phyloP scores from a whole-genome alignment of 2,329 filamentous ascomycete genomes.

The Talaromyces verruculosus region DNA sequence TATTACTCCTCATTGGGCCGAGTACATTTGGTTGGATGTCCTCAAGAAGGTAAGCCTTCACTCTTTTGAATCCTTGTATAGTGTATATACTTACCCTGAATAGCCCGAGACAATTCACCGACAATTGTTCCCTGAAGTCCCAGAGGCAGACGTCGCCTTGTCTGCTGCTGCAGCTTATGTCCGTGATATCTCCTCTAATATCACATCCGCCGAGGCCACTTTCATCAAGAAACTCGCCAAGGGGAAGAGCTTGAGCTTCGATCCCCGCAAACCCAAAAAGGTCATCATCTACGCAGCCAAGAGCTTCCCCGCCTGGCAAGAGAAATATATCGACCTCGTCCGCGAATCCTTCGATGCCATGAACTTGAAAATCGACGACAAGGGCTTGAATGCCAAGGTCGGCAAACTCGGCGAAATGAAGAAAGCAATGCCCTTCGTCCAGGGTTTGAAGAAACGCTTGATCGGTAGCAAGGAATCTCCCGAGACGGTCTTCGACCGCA shows the following conservation, averaged over 20 bases:
- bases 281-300: conserved; percentile 80
- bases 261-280: conserved; percentile 89
- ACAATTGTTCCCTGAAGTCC: conserved; percentile 70
- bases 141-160: conserved; percentile 64
- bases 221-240: conserved; percentile 84
- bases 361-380: conserved; percentile 70
- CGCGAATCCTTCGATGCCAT: conserved; percentile 66
- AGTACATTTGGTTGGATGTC: conserved; percentile 91
- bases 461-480: conserved; percentile 64
- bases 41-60: conserved; percentile 60
- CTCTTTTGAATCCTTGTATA: neutral
- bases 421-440: conserved; percentile 97
- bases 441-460: conserved; percentile 79
- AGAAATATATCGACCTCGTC: conserved; percentile 80
- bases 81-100: conserved; percentile 13
- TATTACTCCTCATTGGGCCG: conserved; percentile 89
- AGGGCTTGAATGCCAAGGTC: conserved; percentile 73
- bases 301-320: conserved; percentile 85
- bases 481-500: conserved; percentile 72
- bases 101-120: conserved; percentile 72
- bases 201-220: conserved; percentile 78
- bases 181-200: conserved; percentile 69
- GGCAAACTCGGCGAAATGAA: conserved; percentile 81
- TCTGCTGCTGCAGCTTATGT: conserved; percentile 82
- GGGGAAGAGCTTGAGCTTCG: conserved; percentile 80